Base-by-base conservation (phyloP, 148 eudicot species). In the Dianthus caryophyllus region DNA sequence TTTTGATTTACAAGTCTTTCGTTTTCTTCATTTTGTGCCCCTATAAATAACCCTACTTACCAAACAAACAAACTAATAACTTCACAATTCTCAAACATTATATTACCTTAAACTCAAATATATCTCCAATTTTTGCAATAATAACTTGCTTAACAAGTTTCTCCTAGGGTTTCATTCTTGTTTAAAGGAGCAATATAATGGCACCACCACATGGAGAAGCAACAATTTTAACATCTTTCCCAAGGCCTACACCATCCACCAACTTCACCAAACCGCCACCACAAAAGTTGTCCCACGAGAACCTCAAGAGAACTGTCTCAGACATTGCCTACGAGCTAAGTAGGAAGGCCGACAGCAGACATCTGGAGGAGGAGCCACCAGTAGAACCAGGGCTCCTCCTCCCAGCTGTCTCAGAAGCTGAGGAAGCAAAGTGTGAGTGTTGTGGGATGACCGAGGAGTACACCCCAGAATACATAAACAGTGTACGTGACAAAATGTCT, bases 371-470 rank as follows among this genome's bases (percentile, higher is more conserved):
- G 17, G n/a, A n/a, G n/a, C n/a, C n/a, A n/a, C n/a, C n/a, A n/a
- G n/a, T 70, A 1, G 44, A 51, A 16, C 36, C 55, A 9, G n/a
- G n/a, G n/a, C 80, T 84, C 3, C 38, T 7, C 3, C 38, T 33
- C 16, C 79, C 86, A 2, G 78, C 84, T 0, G 80, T 89, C 39
- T 81, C 89, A 0, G 96, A 87, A 51, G 85, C 82, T 1, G 87
- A 82, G 48, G 81, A 85, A 15, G 90, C 86, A 10, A 90, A 81
- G 66, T 90, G 97, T 43, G 97, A 90, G 76, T 90, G 97, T 65
- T 90, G 97, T 67, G 93, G 88, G 36, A 87, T 90, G 97, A 70
- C 75, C 9, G 97, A 90, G 64, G 97, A 90, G 79, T 90, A 82
- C 81, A 90, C 97, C 0, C 83, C 79, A 0, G 87, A 82, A 76